phyloP scores from a whole-genome alignment of 2,329 filamentous ascomycete genomes.

The Hymenoscyphus scutula region DNA sequence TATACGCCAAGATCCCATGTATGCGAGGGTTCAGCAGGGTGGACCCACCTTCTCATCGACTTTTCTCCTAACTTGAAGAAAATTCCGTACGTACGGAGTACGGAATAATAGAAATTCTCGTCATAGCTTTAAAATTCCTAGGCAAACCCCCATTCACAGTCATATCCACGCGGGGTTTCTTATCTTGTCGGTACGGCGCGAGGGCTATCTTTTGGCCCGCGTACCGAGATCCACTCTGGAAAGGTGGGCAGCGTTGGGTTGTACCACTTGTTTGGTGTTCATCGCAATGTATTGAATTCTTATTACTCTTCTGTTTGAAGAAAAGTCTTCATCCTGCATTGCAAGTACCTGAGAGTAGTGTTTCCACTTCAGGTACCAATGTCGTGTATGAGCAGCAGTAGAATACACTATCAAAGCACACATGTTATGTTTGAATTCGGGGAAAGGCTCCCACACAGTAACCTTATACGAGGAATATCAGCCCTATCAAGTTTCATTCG shows the following conservation, averaged over 20 bases:
- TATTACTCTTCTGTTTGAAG: neutral
- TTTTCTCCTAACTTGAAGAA: neutral
- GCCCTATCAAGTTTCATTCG: too few relatives aligned
- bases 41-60: neutral
- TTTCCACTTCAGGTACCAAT: neutral
- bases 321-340: neutral
- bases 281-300: neutral
- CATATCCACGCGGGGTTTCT: neutral
- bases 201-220: neutral
- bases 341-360: neutral
- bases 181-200: neutral
- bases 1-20: neutral
- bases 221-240: neutral
- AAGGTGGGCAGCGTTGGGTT: too few relatives aligned
- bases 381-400: too few relatives aligned
- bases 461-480: too few relatives aligned
- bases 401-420: too few relatives aligned
- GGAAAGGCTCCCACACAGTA: too few relatives aligned
- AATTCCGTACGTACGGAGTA: neutral
- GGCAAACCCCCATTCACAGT: neutral
- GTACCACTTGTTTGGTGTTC: neutral
- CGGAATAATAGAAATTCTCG: neutral
- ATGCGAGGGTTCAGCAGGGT: neutral
- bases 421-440: too few relatives aligned
- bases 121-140: neutral